phyloP scores from a whole-genome alignment of 2,329 filamentous ascomycete genomes.

The Harringtonia aguacate region DNA sequence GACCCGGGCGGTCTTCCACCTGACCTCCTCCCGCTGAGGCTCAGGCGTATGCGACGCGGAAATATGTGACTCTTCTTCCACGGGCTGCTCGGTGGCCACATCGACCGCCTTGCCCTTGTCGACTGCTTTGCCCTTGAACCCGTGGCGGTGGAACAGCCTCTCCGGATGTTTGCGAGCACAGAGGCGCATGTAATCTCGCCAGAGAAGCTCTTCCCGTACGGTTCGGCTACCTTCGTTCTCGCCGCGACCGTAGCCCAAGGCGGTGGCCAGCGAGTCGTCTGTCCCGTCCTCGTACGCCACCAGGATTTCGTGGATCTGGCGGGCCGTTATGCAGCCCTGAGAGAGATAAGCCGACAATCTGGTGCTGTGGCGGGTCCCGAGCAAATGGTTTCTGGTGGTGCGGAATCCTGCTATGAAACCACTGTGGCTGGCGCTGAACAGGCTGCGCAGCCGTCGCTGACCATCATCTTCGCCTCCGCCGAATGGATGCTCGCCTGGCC shows the following conservation, averaged over 20 bases:
- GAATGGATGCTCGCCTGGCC: constrained; percentile 54
- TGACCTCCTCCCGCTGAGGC: constrained; percentile 11
- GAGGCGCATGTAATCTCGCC: constrained; percentile 74
- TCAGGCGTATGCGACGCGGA: no score
- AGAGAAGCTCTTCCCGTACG: constrained; percentile 63
- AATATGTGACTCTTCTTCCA: no score
- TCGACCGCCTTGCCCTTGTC: no score
- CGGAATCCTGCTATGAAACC: constrained; percentile 55
- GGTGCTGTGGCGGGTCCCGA: constrained; percentile 62
- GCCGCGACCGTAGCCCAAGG: constrained; percentile 52
- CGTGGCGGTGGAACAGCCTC: constrained; percentile 49
- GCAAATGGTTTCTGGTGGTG: constrained; percentile 59
- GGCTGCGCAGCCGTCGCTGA: constrained; percentile 44
- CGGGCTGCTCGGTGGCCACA: no score
- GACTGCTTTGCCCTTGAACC: no score
- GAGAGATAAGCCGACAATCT: constrained; percentile 67
- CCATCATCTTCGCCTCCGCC: constrained; percentile 55
- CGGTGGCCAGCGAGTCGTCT: constrained; percentile 25
- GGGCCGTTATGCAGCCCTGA: constrained; percentile 60
- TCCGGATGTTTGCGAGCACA: constrained; percentile 59
- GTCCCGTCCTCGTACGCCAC: constrained; percentile 58
- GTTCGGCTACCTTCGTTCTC: constrained; percentile 62
- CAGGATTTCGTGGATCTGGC: constrained; percentile 60
- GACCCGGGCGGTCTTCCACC: constrained; percentile 35
- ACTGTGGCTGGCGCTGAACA: constrained; percentile 36